Base-by-base conservation (phyloP, 2,329 filamentous ascomycete species). In the Simplicillium sp. region DNA sequence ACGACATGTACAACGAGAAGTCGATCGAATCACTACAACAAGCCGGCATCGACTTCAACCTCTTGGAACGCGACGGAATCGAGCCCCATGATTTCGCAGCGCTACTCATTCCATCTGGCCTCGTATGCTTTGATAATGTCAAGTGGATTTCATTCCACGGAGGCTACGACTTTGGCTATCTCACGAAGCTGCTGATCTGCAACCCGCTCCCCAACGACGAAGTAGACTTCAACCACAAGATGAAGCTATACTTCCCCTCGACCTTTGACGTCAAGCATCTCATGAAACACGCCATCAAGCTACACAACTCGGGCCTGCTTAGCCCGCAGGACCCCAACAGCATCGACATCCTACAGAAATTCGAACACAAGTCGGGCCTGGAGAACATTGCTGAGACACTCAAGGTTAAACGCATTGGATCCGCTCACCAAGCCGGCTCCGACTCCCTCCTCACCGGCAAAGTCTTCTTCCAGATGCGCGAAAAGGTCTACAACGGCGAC, bases 61-160 rank as follows among this genome's bases (percentile, higher is more conserved):
- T 82, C 45, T 81, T 95, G 48, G 83, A 90, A 41, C 82, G 84
- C 44, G 85, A 92, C 50, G 92, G 92, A 32, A 97, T 98, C 54
- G 86, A 95, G 48, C 87, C 88, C 1, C 75, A 82, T 46, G 82
- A 88, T 40, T 98, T 98, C 56, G 92, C 89, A 4, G 79, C 89
- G 2, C 71, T 95, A 20, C 73, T 98, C 46, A 94, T 94, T 42
- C 89, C 86, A 37, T 97, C 92, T 2, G 92, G 92, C 8, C 74
- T 98, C 36, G 87, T 94, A 11, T 83, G 92, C 54, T 80, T 86
- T 48, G 82, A 92, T 32, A 81, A 94, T 43, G 85, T 96, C 41
- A 83, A 87, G 59, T 98, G 92, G 92, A 86, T 98, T 48, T 94
- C 87, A 4, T 97, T 97, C 65, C 92, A 98, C 61, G 92, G 87